A percentile compares a stretch with the other conserved stretches of the same genome.
phyloP scores from a whole-genome alignment of 2,329 filamentous ascomycete species.

The Aureobasidium sp. region DNA sequence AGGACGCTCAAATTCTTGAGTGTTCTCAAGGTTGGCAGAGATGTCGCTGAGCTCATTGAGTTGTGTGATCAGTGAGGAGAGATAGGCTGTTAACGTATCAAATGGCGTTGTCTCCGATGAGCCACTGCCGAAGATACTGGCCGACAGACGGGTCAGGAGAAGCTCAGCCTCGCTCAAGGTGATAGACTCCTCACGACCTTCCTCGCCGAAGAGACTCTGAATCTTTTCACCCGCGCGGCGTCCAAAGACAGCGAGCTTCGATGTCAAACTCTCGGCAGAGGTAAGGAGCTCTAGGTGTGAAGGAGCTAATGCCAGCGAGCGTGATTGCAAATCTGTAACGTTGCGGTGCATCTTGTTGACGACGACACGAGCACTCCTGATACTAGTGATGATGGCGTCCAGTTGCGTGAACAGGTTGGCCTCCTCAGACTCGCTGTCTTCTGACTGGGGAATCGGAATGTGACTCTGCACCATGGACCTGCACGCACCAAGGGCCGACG shows the following conservation, averaged over 20 bases:
- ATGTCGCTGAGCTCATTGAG: slow-evolving; percentile 64
- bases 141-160: slow-evolving; percentile 51
- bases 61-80: slow-evolving; percentile 55
- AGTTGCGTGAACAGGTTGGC: slow-evolving; percentile 58
- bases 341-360: slow-evolving; percentile 68
- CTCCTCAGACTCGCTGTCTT: slow-evolving; percentile 40
- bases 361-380: slow-evolving; percentile 75
- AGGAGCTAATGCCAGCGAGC: slow-evolving; percentile 63
- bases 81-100: slow-evolving; percentile 55
- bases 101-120: slow-evolving; percentile 60
- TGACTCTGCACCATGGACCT: slow-evolving; percentile 59
- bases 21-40: slow-evolving; percentile 35
- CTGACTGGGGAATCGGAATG: slow-evolving; percentile 56
- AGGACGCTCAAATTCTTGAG: slow-evolving; percentile 55
- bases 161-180: slow-evolving; percentile 58
- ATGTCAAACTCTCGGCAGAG: slow-evolving; percentile 55
- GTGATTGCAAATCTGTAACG: slow-evolving; percentile 65
- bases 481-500: slow-evolving; percentile 55
- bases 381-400: slow-evolving; percentile 64
- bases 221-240: slow-evolving; percentile 59
- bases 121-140: slow-evolving; percentile 40
- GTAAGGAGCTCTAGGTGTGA: slow-evolving; percentile 63
- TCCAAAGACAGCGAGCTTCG: slow-evolving; percentile 57
- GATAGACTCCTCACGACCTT: slow-evolving; percentile 59
- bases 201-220: slow-evolving; percentile 58